These are phyloP conservation scores for Ceriops tagal DNA, from an alignment of 345 rosid genomes.

Conservation along the genomic window DNA sequence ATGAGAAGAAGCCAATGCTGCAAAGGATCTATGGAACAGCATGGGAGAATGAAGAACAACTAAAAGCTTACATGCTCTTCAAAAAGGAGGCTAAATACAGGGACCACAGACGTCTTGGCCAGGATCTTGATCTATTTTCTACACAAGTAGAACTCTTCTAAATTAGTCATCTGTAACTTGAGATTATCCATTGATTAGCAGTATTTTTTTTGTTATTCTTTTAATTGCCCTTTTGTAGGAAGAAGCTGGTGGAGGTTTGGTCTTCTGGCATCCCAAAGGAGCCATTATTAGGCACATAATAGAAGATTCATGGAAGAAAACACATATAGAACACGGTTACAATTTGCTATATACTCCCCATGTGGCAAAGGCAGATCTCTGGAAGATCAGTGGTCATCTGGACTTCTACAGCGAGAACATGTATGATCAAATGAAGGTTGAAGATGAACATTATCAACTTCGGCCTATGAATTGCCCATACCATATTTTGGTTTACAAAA, in stretches of 20 bases:
- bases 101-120: slow-evolving; percentile 93
- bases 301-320: slow-evolving; percentile 86
- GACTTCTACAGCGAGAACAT: slow-evolving; percentile 94
- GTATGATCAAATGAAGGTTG: slow-evolving; percentile 93
- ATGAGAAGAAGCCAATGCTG: slow-evolving; percentile 85
- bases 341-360: slow-evolving; percentile 90
- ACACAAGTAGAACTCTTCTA: slow-evolving; percentile 55
- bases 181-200: not conserved
- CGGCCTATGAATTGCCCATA: slow-evolving; percentile 99
- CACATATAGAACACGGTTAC: slow-evolving; percentile 68
- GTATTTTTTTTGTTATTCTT: not conserved
- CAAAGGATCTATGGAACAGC: slow-evolving; percentile 99
- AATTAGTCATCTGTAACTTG: slow-evolving; percentile 2
- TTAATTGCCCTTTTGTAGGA: slow-evolving; percentile 43
- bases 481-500: slow-evolving; percentile 84
- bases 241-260: slow-evolving; percentile 99
- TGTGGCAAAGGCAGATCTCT: slow-evolving; percentile 86
- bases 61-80: slow-evolving; percentile 79
- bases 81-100: slow-evolving; percentile 94
- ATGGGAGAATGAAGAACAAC: slow-evolving; percentile 89
- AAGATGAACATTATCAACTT: slow-evolving; percentile 87
- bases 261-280: slow-evolving; percentile 98
- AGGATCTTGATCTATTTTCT: slow-evolving; percentile 93
- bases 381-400: slow-evolving; percentile 96
- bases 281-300: slow-evolving; percentile 76